Evolutionary conservation across 2,329 filamentous ascomycete genomes (phyloP).

Genomic region (Lasiodiplodia sp.): DNA sequence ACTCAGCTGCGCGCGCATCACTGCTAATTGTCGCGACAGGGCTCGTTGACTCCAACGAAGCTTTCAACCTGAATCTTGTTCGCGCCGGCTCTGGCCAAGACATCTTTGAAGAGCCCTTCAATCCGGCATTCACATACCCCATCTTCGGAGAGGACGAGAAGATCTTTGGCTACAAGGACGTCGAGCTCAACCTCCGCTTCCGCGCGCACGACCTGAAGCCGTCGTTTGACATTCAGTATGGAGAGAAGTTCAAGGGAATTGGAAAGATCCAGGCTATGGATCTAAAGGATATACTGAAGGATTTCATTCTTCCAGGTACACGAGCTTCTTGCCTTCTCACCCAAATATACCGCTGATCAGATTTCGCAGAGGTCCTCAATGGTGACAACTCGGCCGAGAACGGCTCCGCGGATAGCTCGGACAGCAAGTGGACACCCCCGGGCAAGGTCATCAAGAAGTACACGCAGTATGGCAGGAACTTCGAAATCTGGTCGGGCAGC

Average conservation of each 20-base stretch:
- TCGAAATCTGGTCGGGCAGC: conserved; percentile 84
- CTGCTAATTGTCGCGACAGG: conserved; percentile 28
- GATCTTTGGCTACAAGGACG: conserved; percentile 87
- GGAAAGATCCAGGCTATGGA: conserved; percentile 75
- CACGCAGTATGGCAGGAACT: conserved; percentile 67
- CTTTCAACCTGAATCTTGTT: conserved; percentile 48
- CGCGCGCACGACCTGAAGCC: conserved; percentile 79
- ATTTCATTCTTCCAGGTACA: conserved; percentile 72
- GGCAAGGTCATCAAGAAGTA: conserved; percentile 75
- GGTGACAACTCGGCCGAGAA: conserved; percentile 11
- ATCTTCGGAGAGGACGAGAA: conserved; percentile 93
- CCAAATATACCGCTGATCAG: conserved; percentile 19
- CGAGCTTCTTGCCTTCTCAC: conserved; percentile 31
- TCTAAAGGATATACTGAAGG: conserved; percentile 66
- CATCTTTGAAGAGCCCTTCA: conserved; percentile 70
- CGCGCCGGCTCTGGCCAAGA: conserved; percentile 36
- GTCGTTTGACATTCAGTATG: conserved; percentile 73
- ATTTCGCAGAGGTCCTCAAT: conserved; percentile 66
- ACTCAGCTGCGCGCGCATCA: conserved; percentile 12
- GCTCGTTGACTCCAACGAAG: conserved; percentile 47
- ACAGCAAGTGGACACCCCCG: conserved; percentile 73
- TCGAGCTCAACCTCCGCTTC: conserved; percentile 77
- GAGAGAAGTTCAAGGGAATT: conserved; percentile 72
- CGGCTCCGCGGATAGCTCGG: conserved; percentile 39
- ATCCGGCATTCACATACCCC: conserved; percentile 87